These are phyloP conservation scores for Strobilomyces confusus DNA, from an alignment of 768 basidiomycete genomes.

Conservation along the genomic window DNA sequence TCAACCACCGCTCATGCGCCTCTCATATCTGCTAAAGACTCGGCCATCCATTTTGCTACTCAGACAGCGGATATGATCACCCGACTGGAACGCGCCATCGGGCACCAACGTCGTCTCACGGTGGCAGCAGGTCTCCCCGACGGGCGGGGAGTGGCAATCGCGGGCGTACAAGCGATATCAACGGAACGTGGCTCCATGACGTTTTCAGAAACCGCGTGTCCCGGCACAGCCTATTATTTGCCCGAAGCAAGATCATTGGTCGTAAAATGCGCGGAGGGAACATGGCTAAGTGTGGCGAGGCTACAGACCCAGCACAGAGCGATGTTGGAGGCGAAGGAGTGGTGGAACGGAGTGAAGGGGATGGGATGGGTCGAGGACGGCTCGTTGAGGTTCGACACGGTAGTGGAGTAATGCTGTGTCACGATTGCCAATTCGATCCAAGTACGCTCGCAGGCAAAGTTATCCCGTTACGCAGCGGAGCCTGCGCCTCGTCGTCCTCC, in stretches of 20 bases:
- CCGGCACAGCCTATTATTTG: conserved; percentile 45
- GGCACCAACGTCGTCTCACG: conserved; percentile 27
- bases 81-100: conserved; percentile 26
- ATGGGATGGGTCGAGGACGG: conserved; percentile 24
- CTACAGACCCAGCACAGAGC: conserved; percentile 62
- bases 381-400: conserved; percentile 7
- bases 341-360: conserved; percentile 71
- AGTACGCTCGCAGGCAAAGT: not conserved
- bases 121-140: conserved; percentile 22
- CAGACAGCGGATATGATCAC: conserved; percentile 19
- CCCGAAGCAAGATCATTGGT: conserved; percentile 38
- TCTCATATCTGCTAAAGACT: conserved; percentile 15
- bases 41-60: conserved; percentile 15
- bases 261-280: conserved; percentile 51
- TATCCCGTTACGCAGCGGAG: not conserved
- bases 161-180: conserved; percentile 16
- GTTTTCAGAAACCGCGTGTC: conserved; percentile 16
- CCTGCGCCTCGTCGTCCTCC: not conserved
- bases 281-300: conserved; percentile 48
- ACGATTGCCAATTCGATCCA: conserved; percentile 13
- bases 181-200: not conserved
- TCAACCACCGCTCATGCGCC: conserved; percentile 48
- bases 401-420: conserved; percentile 2
- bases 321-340: conserved; percentile 55
- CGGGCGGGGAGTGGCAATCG: conserved; percentile 22